Percentiles rank a stretch among this genome's conserved stretches.
Conservation (phyloP, 305 asterid species). For the Fraxinus baroniana region DNA sequence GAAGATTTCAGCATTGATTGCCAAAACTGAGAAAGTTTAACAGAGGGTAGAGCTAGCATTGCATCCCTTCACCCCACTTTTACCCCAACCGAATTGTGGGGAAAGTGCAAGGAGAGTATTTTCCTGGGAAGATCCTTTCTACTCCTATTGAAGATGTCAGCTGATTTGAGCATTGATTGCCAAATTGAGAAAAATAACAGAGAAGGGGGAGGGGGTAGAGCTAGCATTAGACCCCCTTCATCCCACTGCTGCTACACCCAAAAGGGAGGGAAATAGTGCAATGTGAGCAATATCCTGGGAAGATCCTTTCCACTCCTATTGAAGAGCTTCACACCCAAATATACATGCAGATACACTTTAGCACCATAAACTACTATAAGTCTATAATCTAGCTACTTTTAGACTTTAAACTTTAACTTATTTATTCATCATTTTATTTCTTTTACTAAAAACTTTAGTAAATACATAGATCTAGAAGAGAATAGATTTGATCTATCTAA, state of each 20-base stretch:
- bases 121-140: neutral
- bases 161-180: neutral
- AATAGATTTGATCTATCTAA: neutral
- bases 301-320: neutral
- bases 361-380: neutral
- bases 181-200: neutral
- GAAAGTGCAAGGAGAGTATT: neutral
- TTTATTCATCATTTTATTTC: neutral
- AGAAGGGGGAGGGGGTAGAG: neutral
- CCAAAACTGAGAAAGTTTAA: neutral
- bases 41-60: neutral
- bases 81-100: neutral
- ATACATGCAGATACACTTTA: neutral
- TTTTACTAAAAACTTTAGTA: neutral
- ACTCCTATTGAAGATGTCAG: neutral
- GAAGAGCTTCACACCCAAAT: neutral
- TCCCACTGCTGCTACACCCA: neutral
- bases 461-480: neutral
- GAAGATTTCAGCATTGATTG: neutral
- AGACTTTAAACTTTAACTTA: neutral
- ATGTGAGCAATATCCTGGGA: neutral
- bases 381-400: neutral
- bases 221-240: constrained; percentile 2
- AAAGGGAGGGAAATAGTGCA: neutral
- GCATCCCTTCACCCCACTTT: neutral